phyloP scores from a whole-genome alignment of 495 filamentous ascomycete species.

The Penicillium lividum region DNA sequence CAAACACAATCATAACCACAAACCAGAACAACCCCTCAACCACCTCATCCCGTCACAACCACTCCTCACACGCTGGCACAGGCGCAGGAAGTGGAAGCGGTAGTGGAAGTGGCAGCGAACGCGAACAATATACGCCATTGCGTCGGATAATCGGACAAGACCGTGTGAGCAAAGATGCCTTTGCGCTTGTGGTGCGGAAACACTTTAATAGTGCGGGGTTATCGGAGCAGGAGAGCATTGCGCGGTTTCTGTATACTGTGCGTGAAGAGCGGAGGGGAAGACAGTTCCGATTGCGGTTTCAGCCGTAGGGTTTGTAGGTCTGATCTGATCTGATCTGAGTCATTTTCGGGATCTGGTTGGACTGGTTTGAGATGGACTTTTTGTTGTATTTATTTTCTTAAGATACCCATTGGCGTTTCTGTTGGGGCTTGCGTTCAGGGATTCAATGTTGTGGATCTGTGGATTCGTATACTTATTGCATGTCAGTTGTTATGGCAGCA shows the following conservation, averaged over 20 bases:
- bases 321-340: slow-evolving; percentile 6
- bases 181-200: slow-evolving; percentile 81
- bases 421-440: slow-evolving; percentile 1
- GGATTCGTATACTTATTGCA: not conserved
- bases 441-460: not conserved
- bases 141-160: slow-evolving; percentile 47
- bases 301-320: slow-evolving; percentile 32
- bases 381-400: slow-evolving; percentile 17
- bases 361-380: slow-evolving; percentile 4
- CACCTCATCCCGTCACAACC: slow-evolving; percentile 5
- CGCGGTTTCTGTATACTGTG: slow-evolving; percentile 83
- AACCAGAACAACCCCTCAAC: slow-evolving; percentile 20
- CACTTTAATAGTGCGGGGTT: slow-evolving; percentile 87
- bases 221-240: slow-evolving; percentile 84
- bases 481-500: not conserved
- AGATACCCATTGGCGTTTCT: slow-evolving; percentile 35
- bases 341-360: not conserved
- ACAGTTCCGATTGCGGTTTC: slow-evolving; percentile 48
- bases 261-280: slow-evolving; percentile 48
- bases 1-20: slow-evolving; percentile 15
- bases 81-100: slow-evolving; percentile 1
- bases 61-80: not conserved
- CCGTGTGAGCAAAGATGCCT: slow-evolving; percentile 72
- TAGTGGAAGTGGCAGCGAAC: not conserved
- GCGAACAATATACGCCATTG: slow-evolving; percentile 25